A percentile compares a stretch with the other conserved stretches of the same genome.
Evolutionary conservation across 1,284 basidiomycete genomes (phyloP).

Genomic region (Melanopsichium pennsylvanicum): DNA sequence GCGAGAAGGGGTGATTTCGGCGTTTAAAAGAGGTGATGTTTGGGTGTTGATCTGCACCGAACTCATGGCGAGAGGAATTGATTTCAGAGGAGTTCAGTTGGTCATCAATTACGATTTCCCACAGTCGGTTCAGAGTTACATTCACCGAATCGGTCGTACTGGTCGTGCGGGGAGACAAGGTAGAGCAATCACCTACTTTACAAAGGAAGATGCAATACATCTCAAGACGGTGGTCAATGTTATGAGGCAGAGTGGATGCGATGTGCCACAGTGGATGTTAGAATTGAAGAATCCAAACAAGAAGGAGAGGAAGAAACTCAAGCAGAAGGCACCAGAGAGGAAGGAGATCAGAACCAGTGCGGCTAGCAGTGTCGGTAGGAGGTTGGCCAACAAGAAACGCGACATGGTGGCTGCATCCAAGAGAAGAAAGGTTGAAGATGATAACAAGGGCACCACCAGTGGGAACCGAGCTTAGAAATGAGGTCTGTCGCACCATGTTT

Average conservation of each 20-base stretch:
- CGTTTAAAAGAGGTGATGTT: slow-evolving; percentile 76
- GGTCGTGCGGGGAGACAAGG: slow-evolving; percentile 91
- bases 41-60: slow-evolving; percentile 65
- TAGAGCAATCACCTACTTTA: slow-evolving; percentile 93
- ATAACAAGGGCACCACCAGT: background rate
- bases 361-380: slow-evolving; percentile 50
- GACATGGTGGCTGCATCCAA: slow-evolving; percentile 61
- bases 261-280: slow-evolving; percentile 64
- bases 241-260: slow-evolving; percentile 80
- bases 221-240: slow-evolving; percentile 97
- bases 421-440: slow-evolving; percentile 31
- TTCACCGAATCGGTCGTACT: slow-evolving; percentile 95
- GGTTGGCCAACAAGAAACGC: slow-evolving; percentile 43
- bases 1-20: slow-evolving; percentile 75
- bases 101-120: slow-evolving; percentile 82
- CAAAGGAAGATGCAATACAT: slow-evolving; percentile 87
- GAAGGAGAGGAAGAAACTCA: slow-evolving; percentile 83
- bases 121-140: slow-evolving; percentile 80
- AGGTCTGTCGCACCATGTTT: no score
- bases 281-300: slow-evolving; percentile 80
- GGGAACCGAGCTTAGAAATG: background rate
- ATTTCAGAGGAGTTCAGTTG: slow-evolving; percentile 88
- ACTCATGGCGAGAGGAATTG: slow-evolving; percentile 84
- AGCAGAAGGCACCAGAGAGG: slow-evolving; percentile 77
- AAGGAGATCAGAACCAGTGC: slow-evolving; percentile 55